Evolutionary conservation across 75 land plant species (phyloP), one percentile per base, ranked within the genome.

Genomic region (Adiantum capillusveneris): DNA sequence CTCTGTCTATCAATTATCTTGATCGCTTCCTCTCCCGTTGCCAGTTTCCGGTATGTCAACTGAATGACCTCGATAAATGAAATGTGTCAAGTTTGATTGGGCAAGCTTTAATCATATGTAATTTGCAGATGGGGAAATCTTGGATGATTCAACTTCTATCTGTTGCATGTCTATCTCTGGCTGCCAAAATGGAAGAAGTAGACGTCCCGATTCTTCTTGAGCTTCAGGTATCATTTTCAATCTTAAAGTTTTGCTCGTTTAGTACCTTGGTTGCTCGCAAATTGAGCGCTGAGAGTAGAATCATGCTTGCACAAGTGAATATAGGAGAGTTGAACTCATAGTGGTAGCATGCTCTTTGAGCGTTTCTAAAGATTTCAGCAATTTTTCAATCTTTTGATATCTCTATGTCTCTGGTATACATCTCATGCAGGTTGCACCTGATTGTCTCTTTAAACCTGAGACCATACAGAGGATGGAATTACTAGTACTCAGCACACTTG

Each of bases 181-280:
- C 90, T 13, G 90, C 94, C 11, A 88, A 88, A 66, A 78, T 88
- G 65, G 94, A 85, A 44, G 94, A 88, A 59, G 73, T 79, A 0
- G 81, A 75, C 29, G 94, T 88, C 9, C 94, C 94, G 25, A 53
- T 85, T 0, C 81, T 88, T 21, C 54, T 84, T 7, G 90, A 88
- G 39, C 66, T 88, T 11, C 89, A 85, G 73, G 85, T 87, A 59
- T 34, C n/a, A n/a, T n/a, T n/a, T n/a, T n/a, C n/a, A n/a, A n/a
- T n/a, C n/a, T n/a, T n/a, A n/a, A n/a, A n/a, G n/a, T n/a, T n/a
- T n/a, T n/a, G n/a, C n/a, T n/a, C n/a, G n/a, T n/a, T n/a, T n/a
- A n/a, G n/a, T n/a, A n/a, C n/a, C n/a, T n/a, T n/a, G n/a, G n/a
- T n/a, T n/a, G n/a, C n/a, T n/a, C n/a, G n/a, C n/a, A n/a, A n/a